These are phyloP conservation scores for Metrosideros polymorpha DNA, from an alignment of 441 rosid genomes.

Conservation along the genomic window DNA sequence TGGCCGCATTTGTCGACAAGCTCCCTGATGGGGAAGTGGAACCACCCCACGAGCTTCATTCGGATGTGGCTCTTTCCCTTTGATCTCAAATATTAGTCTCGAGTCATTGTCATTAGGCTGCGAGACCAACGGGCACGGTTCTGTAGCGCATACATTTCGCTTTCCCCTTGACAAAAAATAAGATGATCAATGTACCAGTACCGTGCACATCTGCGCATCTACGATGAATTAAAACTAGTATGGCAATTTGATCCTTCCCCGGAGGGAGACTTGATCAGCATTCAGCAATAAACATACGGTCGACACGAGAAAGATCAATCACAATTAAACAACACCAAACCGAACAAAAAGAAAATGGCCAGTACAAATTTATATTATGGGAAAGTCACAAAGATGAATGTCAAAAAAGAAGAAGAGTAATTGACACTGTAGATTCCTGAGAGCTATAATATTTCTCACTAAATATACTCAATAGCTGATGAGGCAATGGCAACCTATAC, in stretches of 20 bases:
- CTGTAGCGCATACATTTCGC: too few relatives aligned
- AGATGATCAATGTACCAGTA: neutral
- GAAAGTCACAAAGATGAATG: neutral
- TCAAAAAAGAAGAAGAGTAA: neutral
- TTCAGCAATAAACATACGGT: neutral
- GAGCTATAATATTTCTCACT: neutral
- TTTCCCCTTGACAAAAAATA: neutral
- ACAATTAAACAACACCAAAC: neutral
- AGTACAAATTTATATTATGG: neutral
- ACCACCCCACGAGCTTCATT: too few relatives aligned
- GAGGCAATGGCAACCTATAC: neutral
- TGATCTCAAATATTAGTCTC: too few relatives aligned
- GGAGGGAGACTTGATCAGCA: neutral
- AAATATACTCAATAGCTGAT: neutral
- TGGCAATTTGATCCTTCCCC: neutral
- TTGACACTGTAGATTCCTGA: neutral
- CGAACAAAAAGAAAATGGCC: neutral
- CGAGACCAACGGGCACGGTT: too few relatives aligned
- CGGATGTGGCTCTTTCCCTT: too few relatives aligned
- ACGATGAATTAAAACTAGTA: neutral
- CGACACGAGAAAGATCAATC: neutral
- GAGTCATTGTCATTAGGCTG: too few relatives aligned
- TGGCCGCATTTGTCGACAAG: too few relatives aligned
- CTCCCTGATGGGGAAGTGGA: too few relatives aligned
- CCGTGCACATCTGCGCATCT: neutral